Base-by-base conservation (phyloP, 2,329 filamentous ascomycete genomes). In the Aspergillus intermedius region DNA sequence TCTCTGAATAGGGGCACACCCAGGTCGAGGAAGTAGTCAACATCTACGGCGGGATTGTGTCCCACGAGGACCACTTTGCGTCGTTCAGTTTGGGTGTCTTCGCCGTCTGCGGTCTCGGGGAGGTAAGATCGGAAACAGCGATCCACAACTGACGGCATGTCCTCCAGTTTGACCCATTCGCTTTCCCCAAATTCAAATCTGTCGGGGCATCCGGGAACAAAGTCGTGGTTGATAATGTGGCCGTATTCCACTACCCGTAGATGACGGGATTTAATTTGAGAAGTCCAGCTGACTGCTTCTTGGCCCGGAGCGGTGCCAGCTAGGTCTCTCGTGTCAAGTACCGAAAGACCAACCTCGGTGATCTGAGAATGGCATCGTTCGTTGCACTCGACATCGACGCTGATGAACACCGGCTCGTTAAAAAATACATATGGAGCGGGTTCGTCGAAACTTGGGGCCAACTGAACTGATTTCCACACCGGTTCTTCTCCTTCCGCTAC, bases 311-410 rank as follows among this genome's bases (percentile, higher is more conserved):
- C 60, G 0, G 82, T 52, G 6, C 66, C 70, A 1, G 68, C 58
- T 19, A 89, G 66, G 45, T 81, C 76, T 17, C 71, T 65, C 1
- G 86, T 90, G 63, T 97, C 90, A 0, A 97, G 74, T 2, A 84
- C 83, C 1, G 88, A 84, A 37, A 98, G 75, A 1, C 93, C 93
- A 35, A 98, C 77, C 66, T 98, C 93, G 0, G 91, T 95, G 50
- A 97, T 78, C 10, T 80, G 73, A 30, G 76, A 72, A 10, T 82
- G 79, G 41, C 80, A 74, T 19, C 71, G 69, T 65, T 98, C 93
- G 49, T 84, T 88, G 1, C 85, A 83, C 67, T 98, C 93, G 28
- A 93, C 74, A 59, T 98, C 93, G 41, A 97, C 75, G 53, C 80
- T 82, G 50, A 95, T 74, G 57, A 96, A 86, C 6, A 94, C 76